Evolutionary conservation across 2,329 filamentous ascomycete genomes (phyloP).

Genomic region (Apiospora rasikravindrae): DNA sequence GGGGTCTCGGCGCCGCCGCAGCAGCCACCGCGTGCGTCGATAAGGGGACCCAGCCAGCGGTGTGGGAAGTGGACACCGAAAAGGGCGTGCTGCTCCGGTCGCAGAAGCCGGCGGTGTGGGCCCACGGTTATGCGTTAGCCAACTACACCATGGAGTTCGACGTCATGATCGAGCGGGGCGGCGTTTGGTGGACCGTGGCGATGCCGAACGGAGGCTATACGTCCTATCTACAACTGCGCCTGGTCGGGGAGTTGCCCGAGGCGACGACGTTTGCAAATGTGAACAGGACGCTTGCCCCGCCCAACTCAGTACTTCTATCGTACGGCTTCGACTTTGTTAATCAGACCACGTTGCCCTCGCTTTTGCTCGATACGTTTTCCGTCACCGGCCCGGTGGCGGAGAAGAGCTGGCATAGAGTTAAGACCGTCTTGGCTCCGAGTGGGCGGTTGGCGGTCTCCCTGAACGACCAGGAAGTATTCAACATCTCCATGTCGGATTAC

Average conservation of each 20-base stretch:
- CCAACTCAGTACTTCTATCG: constrained; percentile 41
- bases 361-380: constrained; percentile 34
- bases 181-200: constrained; percentile 43
- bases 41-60: constrained; percentile 41
- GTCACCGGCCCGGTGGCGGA: constrained; percentile 37
- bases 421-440: constrained; percentile 35
- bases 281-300: constrained; percentile 40
- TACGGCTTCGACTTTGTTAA: constrained; percentile 44
- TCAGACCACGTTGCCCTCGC: constrained; percentile 39
- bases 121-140: constrained; percentile 29
- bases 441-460: constrained; percentile 38
- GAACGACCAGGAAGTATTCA: constrained; percentile 29
- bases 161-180: constrained; percentile 44
- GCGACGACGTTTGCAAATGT: constrained; percentile 39
- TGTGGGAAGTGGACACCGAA: constrained; percentile 38
- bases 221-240: constrained; percentile 28
- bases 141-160: constrained; percentile 46
- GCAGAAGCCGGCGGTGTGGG: constrained; percentile 37
- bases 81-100: constrained; percentile 43
- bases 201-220: constrained; percentile 10
- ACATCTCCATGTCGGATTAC: constrained; percentile 25
- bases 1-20: constrained; percentile 43
- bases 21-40: constrained; percentile 43
- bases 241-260: constrained; percentile 33
- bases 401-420: constrained; percentile 44